Evolutionary conservation across 352 stramenopile genomes (phyloP).

Genomic region (Globisporangium takayamanum): DNA sequence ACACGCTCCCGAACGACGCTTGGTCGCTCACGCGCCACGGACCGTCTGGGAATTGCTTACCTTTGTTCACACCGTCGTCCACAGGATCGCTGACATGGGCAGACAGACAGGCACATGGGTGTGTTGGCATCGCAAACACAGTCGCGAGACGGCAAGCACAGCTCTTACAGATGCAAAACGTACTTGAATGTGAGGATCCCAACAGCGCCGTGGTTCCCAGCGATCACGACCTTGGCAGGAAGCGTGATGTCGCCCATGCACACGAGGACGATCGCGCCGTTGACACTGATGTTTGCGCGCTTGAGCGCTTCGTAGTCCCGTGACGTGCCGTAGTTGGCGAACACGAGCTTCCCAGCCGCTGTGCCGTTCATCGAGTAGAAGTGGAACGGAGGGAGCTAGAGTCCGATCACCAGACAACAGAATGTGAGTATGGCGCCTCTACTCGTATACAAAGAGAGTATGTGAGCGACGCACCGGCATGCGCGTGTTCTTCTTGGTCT

Average conservation of each 20-base stretch:
- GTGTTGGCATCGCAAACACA: not conserved
- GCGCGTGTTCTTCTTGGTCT: slow-evolving; percentile 24
- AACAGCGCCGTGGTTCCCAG: slow-evolving; percentile 45
- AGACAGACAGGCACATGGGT: not conserved
- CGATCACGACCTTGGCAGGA: slow-evolving; percentile 63
- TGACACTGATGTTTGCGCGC: slow-evolving; percentile 41
- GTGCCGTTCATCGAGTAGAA: slow-evolving; percentile 79
- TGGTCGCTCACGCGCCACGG: slow-evolving; percentile 53
- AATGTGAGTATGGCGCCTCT: not conserved
- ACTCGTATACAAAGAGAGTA: not conserved
- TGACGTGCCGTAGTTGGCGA: slow-evolving; percentile 65
- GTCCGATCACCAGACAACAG: not conserved
- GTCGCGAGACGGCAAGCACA: not conserved
- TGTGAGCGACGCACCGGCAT: slow-evolving; percentile 20
- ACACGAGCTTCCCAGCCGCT: slow-evolving; percentile 49
- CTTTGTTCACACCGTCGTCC: slow-evolving; percentile 45
- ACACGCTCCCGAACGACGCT: slow-evolving; percentile 63
- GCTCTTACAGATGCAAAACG: slow-evolving; percentile 4
- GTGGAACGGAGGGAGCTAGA: slow-evolving; percentile 57
- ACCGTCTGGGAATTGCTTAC: slow-evolving; percentile 53
- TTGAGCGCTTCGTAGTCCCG: slow-evolving; percentile 59
- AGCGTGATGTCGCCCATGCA: slow-evolving; percentile 60
- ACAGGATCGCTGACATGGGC: slow-evolving; percentile 42
- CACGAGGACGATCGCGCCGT: slow-evolving; percentile 49
- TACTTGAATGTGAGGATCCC: slow-evolving; percentile 78